phyloP scores from a whole-genome alignment of 2,329 filamentous ascomycete species.

The Curvularia hawaiiensis region DNA sequence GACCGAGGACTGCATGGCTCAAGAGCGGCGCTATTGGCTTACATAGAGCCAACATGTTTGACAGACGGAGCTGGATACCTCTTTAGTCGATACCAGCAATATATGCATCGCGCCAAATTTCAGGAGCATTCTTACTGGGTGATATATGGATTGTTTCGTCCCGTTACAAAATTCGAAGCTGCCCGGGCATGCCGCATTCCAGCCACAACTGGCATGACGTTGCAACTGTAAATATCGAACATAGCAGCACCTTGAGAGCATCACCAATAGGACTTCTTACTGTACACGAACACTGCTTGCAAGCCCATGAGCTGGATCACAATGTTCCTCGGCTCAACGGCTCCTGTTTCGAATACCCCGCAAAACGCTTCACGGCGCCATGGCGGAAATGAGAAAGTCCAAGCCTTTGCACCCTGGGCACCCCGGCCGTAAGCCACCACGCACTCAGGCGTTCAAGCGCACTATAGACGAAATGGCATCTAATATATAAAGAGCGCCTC shows the following conservation, averaged over 20 bases:
- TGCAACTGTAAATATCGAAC: not conserved
- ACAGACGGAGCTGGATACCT: not conserved
- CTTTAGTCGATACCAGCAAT: not conserved
- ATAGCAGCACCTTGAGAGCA: not conserved
- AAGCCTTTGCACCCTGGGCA: not conserved
- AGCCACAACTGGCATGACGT: not conserved
- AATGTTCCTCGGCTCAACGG: not conserved
- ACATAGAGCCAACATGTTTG: not conserved
- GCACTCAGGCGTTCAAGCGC: not conserved
- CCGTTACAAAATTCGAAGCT: not conserved
- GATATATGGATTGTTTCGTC: not conserved
- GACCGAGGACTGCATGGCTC: not conserved
- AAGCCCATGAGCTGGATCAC: not conserved
- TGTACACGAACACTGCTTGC: not conserved
- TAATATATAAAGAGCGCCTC: not conserved
- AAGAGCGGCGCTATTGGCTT: not conserved
- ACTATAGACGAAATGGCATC: not conserved
- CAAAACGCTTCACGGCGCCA: slow-evolving; percentile 13
- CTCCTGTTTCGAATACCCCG: slow-evolving; percentile 6
- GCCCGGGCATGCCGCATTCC: not conserved
- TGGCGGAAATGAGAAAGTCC: slow-evolving; percentile 10
- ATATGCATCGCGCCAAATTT: not conserved
- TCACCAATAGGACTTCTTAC: not conserved
- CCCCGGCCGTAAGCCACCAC: not conserved
- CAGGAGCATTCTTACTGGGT: not conserved